phyloP scores from a whole-genome alignment of 2,329 filamentous ascomycete species.

The Pyrenochaeta sp. region DNA sequence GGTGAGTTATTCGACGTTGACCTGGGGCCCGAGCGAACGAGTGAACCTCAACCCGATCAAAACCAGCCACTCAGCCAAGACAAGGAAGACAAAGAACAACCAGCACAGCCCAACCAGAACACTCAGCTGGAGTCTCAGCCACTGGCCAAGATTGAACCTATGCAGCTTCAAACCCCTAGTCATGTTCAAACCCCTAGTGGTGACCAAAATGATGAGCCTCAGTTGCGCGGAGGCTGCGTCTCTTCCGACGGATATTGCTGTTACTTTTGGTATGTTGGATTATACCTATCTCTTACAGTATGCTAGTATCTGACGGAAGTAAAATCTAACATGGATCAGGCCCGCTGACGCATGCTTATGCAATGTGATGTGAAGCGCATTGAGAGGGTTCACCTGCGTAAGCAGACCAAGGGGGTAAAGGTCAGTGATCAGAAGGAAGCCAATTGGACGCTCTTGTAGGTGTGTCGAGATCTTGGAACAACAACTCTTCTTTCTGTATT shows the following conservation, averaged over 20 bases:
- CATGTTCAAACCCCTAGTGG: neutral
- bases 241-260: constrained; percentile 1
- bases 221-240: neutral
- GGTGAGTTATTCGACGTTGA: no score
- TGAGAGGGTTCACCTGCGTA: no score
- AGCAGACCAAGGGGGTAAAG: no score
- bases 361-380: neutral
- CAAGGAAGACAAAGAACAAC: neutral
- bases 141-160: neutral
- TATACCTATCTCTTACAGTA: no score
- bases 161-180: neutral
- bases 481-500: no score
- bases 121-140: neutral
- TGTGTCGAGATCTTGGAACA: no score
- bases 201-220: no score
- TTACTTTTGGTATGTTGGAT: neutral
- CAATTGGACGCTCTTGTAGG: no score
- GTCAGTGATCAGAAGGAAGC: no score
- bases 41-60: neutral
- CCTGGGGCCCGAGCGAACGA: no score
- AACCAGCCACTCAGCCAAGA: neutral
- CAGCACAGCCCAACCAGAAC: neutral
- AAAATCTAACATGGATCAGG: neutral
- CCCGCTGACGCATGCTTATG: constrained; percentile 1
- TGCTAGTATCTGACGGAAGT: neutral